A percentile compares a stretch with the other conserved stretches of the same genome.
These are phyloP conservation scores for Fusarium irregulare DNA, from an alignment of 2,329 filamentous ascomycete species.

Conservation along the genomic window DNA sequence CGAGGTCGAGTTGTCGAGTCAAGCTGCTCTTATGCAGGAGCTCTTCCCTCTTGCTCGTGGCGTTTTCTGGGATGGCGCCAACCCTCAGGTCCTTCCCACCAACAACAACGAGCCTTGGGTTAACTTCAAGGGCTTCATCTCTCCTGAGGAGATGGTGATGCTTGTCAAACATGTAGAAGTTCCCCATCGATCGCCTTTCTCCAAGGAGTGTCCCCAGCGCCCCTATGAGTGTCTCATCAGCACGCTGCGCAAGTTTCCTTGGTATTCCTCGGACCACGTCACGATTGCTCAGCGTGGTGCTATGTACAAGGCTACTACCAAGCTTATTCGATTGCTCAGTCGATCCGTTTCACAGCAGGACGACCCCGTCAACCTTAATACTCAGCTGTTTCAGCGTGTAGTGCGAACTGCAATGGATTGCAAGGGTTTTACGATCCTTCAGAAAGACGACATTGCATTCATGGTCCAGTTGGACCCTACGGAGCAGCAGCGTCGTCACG, in stretches of 20 bases:
- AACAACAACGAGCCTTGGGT: slow-evolving; percentile 58
- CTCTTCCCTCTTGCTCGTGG: slow-evolving; percentile 70
- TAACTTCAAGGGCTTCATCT: slow-evolving; percentile 70
- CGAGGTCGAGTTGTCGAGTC: slow-evolving; percentile 67
- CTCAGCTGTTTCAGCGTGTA: slow-evolving; percentile 65
- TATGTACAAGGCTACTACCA: slow-evolving; percentile 62
- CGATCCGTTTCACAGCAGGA: slow-evolving; percentile 54
- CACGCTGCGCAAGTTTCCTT: slow-evolving; percentile 71
- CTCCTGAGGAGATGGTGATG: slow-evolving; percentile 72
- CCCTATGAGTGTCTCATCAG: slow-evolving; percentile 74
- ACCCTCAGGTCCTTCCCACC: slow-evolving; percentile 54
- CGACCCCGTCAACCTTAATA: slow-evolving; percentile 60
- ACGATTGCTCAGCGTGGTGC: slow-evolving; percentile 67
- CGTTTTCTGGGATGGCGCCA: slow-evolving; percentile 64
- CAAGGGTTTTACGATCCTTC: slow-evolving; percentile 68
- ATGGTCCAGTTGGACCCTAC: slow-evolving; percentile 52
- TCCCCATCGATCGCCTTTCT: slow-evolving; percentile 70
- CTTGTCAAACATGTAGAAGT: slow-evolving; percentile 72
- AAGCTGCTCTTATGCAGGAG: slow-evolving; percentile 68
- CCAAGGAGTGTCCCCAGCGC: slow-evolving; percentile 70
- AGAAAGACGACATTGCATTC: slow-evolving; percentile 69
- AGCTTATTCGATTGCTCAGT: slow-evolving; percentile 61
- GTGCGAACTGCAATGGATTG: slow-evolving; percentile 65
- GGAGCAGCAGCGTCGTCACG: slow-evolving; percentile 54
- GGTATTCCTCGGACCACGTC: slow-evolving; percentile 67